Evolutionary conservation across 2,329 filamentous ascomycete species (phyloP).

Genomic region (Fusarium drepaniforme): DNA sequence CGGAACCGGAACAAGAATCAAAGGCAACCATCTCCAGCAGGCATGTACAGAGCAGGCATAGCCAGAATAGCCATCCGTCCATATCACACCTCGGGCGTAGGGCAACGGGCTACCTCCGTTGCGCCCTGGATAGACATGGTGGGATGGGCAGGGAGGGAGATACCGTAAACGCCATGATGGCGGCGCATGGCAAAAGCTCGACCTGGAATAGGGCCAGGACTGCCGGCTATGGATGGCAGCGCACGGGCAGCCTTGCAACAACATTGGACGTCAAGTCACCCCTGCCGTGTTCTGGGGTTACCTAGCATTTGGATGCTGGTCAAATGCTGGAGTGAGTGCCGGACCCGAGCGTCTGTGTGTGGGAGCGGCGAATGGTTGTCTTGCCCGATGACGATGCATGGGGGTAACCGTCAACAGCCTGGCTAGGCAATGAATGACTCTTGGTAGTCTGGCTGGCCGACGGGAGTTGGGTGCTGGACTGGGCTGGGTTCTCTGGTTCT

Average conservation of each 20-base stretch:
- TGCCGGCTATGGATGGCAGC: neutral
- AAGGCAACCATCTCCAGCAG: neutral
- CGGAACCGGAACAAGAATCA: conserved; percentile 18
- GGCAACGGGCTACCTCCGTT: conserved; percentile 24
- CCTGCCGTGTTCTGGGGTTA: conserved; percentile 6
- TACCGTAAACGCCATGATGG: conserved; percentile 4
- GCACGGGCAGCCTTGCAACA: conserved; percentile 8
- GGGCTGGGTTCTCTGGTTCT: conserved; percentile 21
- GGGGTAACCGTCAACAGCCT: conserved; percentile 4
- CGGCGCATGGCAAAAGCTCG: neutral
- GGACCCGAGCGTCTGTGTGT: conserved; percentile 20
- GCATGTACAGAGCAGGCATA: neutral
- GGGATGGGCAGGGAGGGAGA: neutral
- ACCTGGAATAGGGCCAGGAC: conserved; percentile 2
- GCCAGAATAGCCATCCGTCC: conserved; percentile 19
- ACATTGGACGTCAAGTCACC: conserved; percentile 17
- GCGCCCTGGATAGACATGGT: conserved; percentile 11
- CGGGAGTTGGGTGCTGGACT: conserved; percentile 20
- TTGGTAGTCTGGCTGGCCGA: conserved; percentile 5
- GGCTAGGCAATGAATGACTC: conserved; percentile 3
- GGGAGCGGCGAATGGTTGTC: conserved; percentile 3
- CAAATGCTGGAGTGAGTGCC: conserved; percentile 12
- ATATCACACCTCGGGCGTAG: conserved; percentile 36
- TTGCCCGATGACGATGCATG: conserved; percentile 27
- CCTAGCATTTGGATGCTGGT: conserved; percentile 18